A percentile compares a stretch with the other conserved stretches of the same genome.
phyloP scores from a whole-genome alignment of 2,329 filamentous ascomycete genomes.

The Madurella fahalii region DNA sequence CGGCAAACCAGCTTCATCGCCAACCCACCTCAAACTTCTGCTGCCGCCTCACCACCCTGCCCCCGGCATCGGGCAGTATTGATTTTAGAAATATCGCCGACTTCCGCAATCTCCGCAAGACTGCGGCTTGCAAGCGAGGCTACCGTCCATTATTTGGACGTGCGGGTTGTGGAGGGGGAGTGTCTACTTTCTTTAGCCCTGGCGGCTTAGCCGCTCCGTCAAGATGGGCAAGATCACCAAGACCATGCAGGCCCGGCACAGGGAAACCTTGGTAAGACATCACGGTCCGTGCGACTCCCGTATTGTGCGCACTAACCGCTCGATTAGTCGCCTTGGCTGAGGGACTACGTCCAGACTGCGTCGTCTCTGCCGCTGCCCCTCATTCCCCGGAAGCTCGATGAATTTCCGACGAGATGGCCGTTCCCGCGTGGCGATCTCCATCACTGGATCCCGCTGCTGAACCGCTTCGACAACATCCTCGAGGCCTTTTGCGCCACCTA shows the following conservation, averaged over 20 bases:
- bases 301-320: conserved; percentile 27
- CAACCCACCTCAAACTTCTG: neutral
- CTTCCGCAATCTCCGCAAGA: conserved; percentile 10
- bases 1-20: conserved; percentile 1
- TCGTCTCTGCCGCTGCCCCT: conserved; percentile 67
- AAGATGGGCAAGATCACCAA: conserved; percentile 68
- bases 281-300: neutral
- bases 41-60: neutral
- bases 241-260: conserved; percentile 62
- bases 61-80: neutral
- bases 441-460: conserved; percentile 93
- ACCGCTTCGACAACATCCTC: conserved; percentile 87
- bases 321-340: conserved; percentile 77
- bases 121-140: conserved; percentile 30
- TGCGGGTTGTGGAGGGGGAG: conserved; percentile 56
- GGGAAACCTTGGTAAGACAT: conserved; percentile 59
- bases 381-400: conserved; percentile 70
- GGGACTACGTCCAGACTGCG: conserved; percentile 71
- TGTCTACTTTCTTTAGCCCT: conserved; percentile 35
- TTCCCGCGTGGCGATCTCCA: conserved; percentile 94
- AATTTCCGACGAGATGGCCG: conserved; percentile 87
- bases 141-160: conserved; percentile 38
- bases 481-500: conserved; percentile 79
- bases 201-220: conserved; percentile 58
- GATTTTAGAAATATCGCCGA: conserved; percentile 1